Conservation (phyloP, 2,329 filamentous ascomycete genomes). For the Pseudocercospora macadamiae region DNA sequence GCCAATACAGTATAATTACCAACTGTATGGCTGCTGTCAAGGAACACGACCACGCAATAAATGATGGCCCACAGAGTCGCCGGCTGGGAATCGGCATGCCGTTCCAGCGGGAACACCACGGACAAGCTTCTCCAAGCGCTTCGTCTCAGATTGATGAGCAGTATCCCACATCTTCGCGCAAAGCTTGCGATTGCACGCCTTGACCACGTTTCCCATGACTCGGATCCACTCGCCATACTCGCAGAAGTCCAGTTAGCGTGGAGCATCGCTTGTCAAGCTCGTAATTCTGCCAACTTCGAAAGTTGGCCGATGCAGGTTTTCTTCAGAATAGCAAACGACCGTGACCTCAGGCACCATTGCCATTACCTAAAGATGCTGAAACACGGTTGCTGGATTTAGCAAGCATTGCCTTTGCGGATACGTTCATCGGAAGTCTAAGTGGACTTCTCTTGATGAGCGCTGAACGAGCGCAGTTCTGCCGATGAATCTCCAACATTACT, state of each 20-base stretch:
- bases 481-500: not conserved
- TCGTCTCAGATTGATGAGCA: slow-evolving; percentile 4
- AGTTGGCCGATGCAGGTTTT: slow-evolving; percentile 13
- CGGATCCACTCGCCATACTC: not conserved
- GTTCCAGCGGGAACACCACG: not conserved
- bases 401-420: not conserved
- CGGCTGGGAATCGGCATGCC: not conserved
- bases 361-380: slow-evolving; percentile 7
- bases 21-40: not conserved
- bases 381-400: slow-evolving; percentile 6
- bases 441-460: slow-evolving; percentile 1
- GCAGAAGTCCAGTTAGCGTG: slow-evolving; percentile 6
- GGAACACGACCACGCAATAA: not conserved
- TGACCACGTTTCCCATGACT: slow-evolving; percentile 2
- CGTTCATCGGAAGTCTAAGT: not conserved
- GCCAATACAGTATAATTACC: not conserved
- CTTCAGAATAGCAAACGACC: slow-evolving; percentile 8
- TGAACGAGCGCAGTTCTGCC: not conserved
- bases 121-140: slow-evolving; percentile 3
- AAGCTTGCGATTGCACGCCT: not conserved
- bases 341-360: slow-evolving; percentile 9
- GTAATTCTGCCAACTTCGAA: slow-evolving; percentile 16
- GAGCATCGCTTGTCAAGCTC: slow-evolving; percentile 3
- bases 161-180: not conserved
- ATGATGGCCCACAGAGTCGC: not conserved